Base-by-base conservation (phyloP, 192 early-diverging fungal species). In the Backusella tuberculispora region DNA sequence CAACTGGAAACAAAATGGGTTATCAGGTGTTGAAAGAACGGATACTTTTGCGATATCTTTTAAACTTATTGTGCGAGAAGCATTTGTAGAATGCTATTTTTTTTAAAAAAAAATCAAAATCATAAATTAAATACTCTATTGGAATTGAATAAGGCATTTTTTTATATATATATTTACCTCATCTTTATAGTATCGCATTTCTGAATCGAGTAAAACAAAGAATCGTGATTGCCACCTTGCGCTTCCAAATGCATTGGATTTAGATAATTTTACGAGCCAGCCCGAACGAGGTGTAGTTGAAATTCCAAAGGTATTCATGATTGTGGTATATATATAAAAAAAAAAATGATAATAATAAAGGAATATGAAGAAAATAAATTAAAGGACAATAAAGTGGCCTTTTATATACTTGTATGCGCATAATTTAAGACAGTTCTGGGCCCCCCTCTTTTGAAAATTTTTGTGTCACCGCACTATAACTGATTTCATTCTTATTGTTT, bases 121-220 rank as follows among this genome's bases (percentile, higher is more conserved):
- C n/a, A n/a, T n/a, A n/a, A n/a, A n/a, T n/a, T n/a, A n/a, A n/a
- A n/a, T n/a, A n/a, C n/a, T n/a, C n/a, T n/a, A n/a, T n/a, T n/a
- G n/a, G n/a, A n/a, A n/a, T n/a, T n/a, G n/a, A n/a, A n/a, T n/a
- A n/a, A n/a, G n/a, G n/a, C n/a, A n/a, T n/a, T 60, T 4, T 24
- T 10, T 56, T 56, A 19, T 21, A 24, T 56, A 56, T 17, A 56
- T n/a, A 12, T 21, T 24, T 56, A 56, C 53, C 53, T 67, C 66
- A 45, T 50, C 65, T 44, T 77, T 77, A 56, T 77, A 77, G 24
- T 77, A 77, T 6, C 76, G 46, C 24, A 77, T 24, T 44, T 77
- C 76, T 42, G 70, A 67, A 67, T 72, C 69, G 15, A 77, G 71
- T 41, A 77, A 47, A 24, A 77, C 76, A 56, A 77, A 72, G 47